Percentiles rank a stretch among this genome's conserved stretches.
These are phyloP conservation scores for Talinum fruticosum DNA, from an alignment of 148 eudicot genomes.

Conservation along the genomic window DNA sequence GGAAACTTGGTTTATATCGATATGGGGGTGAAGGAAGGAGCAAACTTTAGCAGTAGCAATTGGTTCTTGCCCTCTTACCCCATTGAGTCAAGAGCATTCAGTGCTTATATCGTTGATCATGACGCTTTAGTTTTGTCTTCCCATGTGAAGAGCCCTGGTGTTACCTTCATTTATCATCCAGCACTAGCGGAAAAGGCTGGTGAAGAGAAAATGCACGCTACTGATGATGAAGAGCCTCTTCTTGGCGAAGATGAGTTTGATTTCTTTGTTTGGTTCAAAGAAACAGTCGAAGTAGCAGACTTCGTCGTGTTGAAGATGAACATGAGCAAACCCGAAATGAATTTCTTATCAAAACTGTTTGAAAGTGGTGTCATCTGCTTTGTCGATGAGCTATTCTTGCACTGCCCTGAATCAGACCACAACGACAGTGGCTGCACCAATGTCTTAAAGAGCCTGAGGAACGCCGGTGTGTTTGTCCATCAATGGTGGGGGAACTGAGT, in stretches of 20 bases:
- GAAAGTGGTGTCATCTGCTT: constrained; percentile 64
- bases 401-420: constrained; percentile 42
- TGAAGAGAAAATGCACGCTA: constrained; percentile 32
- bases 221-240: constrained; percentile 49
- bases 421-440: constrained; percentile 39
- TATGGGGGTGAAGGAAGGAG: constrained; percentile 57
- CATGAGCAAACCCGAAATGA: constrained; percentile 46
- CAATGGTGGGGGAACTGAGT: constrained; percentile 63
- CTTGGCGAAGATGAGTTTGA: constrained; percentile 62
- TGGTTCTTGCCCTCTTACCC: constrained; percentile 55
- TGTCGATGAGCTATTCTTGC: constrained; percentile 77
- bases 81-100: constrained; percentile 43
- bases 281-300: constrained; percentile 54
- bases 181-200: constrained; percentile 42
- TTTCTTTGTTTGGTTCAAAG: constrained; percentile 68
- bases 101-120: constrained; percentile 61
- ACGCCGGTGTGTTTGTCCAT: constrained; percentile 67
- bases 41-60: constrained; percentile 43
- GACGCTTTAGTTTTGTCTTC: constrained; percentile 58
- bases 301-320: constrained; percentile 78
- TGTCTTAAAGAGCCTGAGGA: constrained; percentile 52
- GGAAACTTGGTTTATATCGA: constrained; percentile 66
- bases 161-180: constrained; percentile 76
- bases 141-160: constrained; percentile 69
- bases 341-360: constrained; percentile 57